Evolutionary conservation across 2,329 filamentous ascomycete species (phyloP), one percentile per base, ranked within the genome.

Genomic region (Curvularia hawaiiensis): DNA sequence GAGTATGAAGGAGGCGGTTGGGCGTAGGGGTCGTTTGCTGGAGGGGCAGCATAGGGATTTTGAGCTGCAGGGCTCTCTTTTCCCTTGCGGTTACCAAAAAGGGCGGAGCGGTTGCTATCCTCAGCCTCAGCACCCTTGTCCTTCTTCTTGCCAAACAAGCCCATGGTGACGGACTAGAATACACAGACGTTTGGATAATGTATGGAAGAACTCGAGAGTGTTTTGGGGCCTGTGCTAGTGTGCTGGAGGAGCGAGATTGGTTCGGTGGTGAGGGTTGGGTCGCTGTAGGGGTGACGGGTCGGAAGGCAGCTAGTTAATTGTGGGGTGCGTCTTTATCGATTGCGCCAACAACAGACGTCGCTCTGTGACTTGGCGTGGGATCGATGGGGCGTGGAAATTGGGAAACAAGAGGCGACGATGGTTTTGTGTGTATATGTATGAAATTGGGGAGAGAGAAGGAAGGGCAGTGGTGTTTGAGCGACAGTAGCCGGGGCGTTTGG

Each of bases 11-110:
- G 78, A 8, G 74, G 79, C 60, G 65, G 76, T 67, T 64, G 69
- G 50, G 82, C 83, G 67, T 87, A 87, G 33, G 84, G 81, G 66
- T 87, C 83, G 52, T 77, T 75, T 52, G 76, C 67, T 46, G 70
- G 67, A 6, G 83, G 78, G 48, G 83, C 80, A 22, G 67, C 67
- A 52, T 70, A 68, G 43, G 65, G 85, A 68, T 88, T 77, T 48
- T 73, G 67, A 35, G 79, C 72, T 31, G 82, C 78, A 28, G 80
- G 78, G 28, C 83, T 77, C 53, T 79, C 80, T 72, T 85, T 85
- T 64, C 72, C 70, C 59, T 65, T 86, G 62, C 82, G 78, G 63
- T 78, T 79, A 62, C 84, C 84, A 66, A 88, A 88, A 31, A 88
- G 82, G n/a, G 84, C 83, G 55, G 77, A 78, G 72, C 84, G 83